Evolutionary conservation across 2,329 filamentous ascomycete species (phyloP), one percentile per base, ranked within the genome.

Genomic region (Didymella pinodella): DNA sequence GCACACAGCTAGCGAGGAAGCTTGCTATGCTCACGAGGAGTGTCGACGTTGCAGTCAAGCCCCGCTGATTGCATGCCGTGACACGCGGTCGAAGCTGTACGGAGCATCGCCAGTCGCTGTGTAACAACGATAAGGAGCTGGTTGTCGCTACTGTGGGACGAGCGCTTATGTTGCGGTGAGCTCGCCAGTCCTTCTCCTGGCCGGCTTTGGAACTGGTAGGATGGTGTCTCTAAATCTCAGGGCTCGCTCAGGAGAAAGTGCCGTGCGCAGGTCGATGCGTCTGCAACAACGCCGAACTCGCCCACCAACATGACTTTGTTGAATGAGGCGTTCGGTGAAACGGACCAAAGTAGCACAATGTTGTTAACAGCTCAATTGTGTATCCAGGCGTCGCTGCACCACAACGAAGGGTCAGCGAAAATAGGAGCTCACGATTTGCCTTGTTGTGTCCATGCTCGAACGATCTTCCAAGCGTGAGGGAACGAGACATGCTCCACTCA

Each of bases 101-200:
- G 46, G 45, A 38, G 44, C 54, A 26, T 32, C 32, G 46, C 60
- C 64, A 58, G 61, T 63, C 51, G 65, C 55, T 54, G 61, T 63
- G 56, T 43, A 41, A 66, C 61, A 26, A 34, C 28, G 51, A 48
- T 43, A 46, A 43, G 16, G n/a, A 48, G 51, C 26, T 46, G 57
- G 47, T 34, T 22, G 25, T 49, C 18, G 41, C 31, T 36, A 46
- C n/a, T 34, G 57, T 60, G 43, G 43, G 52, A 56, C 53, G 53
- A 53, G 57, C 57, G 57, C 57, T 53, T 60, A 56, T 46, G 48
- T 48, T 60, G 56, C 56, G 46, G 56, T 59, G 56, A 54, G 47
- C 46, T 47, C n/a, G 50, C 46, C 50, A 29, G 34, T 43, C 41
- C 41, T 41, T 46, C 51, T 51, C 18, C 28, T 49, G 12, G 25